phyloP scores from a whole-genome alignment of 306 rosid genomes.

The Canavalia gladiata region DNA sequence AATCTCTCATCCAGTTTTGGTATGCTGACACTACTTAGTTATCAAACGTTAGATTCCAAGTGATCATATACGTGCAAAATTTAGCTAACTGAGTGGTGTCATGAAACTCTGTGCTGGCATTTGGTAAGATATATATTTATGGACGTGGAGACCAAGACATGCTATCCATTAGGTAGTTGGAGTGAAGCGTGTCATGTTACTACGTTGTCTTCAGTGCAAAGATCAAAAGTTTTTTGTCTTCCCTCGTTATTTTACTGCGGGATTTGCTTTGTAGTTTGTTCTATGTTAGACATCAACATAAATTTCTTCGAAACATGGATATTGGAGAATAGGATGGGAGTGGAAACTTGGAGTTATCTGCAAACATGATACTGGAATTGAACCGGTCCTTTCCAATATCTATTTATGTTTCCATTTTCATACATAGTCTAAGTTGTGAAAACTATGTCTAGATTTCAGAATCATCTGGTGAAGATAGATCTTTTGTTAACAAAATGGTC shows the following conservation, averaged over 20 bases:
- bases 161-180: neutral
- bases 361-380: neutral
- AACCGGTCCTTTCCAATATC: neutral
- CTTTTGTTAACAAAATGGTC: neutral
- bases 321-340: neutral
- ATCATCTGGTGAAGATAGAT: neutral
- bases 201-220: neutral
- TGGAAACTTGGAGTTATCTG: neutral
- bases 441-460: neutral
- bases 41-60: constrained; percentile 20
- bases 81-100: constrained; percentile 21
- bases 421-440: neutral
- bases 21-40: constrained; percentile 1
- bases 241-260: neutral
- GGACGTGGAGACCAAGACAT: constrained; percentile 28
- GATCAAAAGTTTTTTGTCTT: neutral
- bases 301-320: neutral
- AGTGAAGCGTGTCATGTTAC: neutral
- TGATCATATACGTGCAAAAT: neutral
- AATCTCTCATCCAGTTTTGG: constrained; percentile 20
- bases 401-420: neutral
- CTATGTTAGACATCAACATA: constrained; percentile 14
- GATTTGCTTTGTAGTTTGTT: neutral
- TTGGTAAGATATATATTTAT: constrained; percentile 6
- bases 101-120: constrained; percentile 29